A percentile compares a stretch with the other conserved stretches of the same genome.
Conservation (phyloP, 2,329 filamentous ascomycete species). For the Trichoderma hamatum region DNA sequence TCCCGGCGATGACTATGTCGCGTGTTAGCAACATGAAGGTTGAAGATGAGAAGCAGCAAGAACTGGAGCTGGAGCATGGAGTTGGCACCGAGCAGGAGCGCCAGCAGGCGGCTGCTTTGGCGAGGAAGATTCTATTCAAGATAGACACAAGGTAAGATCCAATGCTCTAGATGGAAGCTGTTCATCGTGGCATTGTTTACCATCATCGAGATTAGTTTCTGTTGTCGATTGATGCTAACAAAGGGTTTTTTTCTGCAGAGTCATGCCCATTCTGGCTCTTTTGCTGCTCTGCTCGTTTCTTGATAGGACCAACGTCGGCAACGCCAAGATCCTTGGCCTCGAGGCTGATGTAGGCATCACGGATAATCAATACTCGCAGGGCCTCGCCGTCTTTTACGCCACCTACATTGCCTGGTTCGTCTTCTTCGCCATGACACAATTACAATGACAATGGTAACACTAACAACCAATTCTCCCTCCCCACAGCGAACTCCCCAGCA, state of each 20-base stretch:
- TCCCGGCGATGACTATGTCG: conserved; percentile 13
- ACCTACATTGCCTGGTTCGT: conserved; percentile 62
- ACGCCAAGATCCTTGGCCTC: conserved; percentile 67
- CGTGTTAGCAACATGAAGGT: conserved; percentile 31
- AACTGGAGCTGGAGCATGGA: conserved; percentile 30
- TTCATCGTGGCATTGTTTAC: background rate
- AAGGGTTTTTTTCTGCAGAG: conserved; percentile 42
- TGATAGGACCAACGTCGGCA: conserved; percentile 74
- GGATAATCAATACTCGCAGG: conserved; percentile 65
- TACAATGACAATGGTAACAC: background rate
- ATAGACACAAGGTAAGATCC: conserved; percentile 34
- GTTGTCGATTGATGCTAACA: background rate
- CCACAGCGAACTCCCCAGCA: conserved; percentile 63
- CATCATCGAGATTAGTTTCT: background rate
- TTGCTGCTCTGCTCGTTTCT: conserved; percentile 67
- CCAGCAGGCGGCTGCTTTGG: conserved; percentile 29
- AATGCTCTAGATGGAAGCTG: background rate
- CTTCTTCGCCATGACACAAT: background rate
- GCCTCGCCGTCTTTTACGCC: conserved; percentile 66
- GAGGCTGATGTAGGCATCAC: conserved; percentile 60
- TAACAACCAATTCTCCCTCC: background rate
- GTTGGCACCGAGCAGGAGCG: conserved; percentile 27
- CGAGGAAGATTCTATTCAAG: conserved; percentile 36
- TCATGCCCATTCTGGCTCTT: conserved; percentile 64
- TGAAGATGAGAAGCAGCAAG: conserved; percentile 31